Conservation (phyloP, 208 protist species). For the Acanthamoeba polyphaga region DNA sequence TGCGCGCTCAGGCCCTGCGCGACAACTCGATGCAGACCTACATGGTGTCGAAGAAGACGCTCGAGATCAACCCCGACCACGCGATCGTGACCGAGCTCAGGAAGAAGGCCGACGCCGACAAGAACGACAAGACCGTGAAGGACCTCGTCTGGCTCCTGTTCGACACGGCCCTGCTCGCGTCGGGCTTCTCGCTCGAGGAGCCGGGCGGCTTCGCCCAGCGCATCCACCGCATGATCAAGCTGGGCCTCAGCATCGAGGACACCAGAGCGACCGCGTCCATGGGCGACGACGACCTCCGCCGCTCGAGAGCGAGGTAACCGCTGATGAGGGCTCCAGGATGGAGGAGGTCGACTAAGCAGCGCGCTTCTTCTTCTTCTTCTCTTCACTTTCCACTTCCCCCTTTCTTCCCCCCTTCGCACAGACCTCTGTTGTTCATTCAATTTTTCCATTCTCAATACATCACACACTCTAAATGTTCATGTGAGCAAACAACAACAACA, state of each 20-base stretch:
- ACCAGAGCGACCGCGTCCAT: conserved; percentile 84
- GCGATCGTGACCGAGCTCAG: conserved; percentile 96
- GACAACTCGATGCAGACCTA: conserved; percentile 97
- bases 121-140: conserved; percentile 98
- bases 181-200: conserved; percentile 98
- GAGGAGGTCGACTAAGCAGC: conserved; percentile 95
- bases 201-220: conserved; percentile 95
- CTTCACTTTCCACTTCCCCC: background rate
- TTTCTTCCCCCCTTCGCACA: background rate
- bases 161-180: conserved; percentile 98
- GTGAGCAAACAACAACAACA: background rate
- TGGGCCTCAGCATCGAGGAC: conserved; percentile 96
- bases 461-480: no score
- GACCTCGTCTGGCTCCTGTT: conserved; percentile 98
- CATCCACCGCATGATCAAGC: conserved; percentile 99
- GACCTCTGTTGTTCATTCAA: background rate
- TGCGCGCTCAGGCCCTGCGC: conserved; percentile 99
- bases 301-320: conserved; percentile 88
- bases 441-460: background rate
- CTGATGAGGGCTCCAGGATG: conserved; percentile 92
- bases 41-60: conserved; percentile 99
- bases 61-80: conserved; percentile 99
- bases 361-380: conserved; percentile 29
- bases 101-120: conserved; percentile 94
- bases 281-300: conserved; percentile 84